Evolutionary conservation across 2,329 filamentous ascomycete genomes (phyloP), one percentile per base, ranked within the genome.

Genomic region (Periconia sp.): DNA sequence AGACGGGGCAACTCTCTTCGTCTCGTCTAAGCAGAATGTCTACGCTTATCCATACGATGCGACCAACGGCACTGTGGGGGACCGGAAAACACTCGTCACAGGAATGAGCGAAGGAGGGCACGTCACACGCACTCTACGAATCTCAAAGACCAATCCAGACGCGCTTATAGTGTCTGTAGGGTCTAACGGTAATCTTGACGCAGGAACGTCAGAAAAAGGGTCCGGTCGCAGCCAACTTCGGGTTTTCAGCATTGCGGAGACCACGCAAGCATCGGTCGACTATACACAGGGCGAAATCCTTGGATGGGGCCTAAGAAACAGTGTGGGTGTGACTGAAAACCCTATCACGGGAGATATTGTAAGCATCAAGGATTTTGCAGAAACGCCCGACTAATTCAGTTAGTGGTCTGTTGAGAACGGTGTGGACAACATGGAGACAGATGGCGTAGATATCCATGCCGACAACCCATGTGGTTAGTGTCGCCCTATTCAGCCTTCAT

Each of bases 241-340:
- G 53, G 81, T 81, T 41, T 84, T 82, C 68, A 77, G 80, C 55
- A 70, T 83, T 48, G 73, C 64, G 37, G 71, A 76, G 42, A 31
- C 62, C 30, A 58, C 52, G 15, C 44, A 53, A 14, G 52, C 58
- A 59, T 31, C 59, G 27, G 31, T 62, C 49, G 70, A 76, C 43
- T 80, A 76, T 63, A 74, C 81, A 59, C 84, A 77, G 41, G 76
- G 77, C n/a, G 60, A 74, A 20, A 64, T 76, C 59, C 70, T 65
- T 63, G 81, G 85, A n/a, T 90, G 85, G 85, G 87, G 87, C 9
- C 74, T 90, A 50, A 79, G 86, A 46, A 90, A 90, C 66, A 84
- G 84, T 3, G 86, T 89, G 3, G 87, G 86, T 14, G 73, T 90
- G 6, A 84, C 76, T 14, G 85, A 87, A 66, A 77, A 88, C 56